Evolutionary conservation across 768 basidiomycete genomes (phyloP).

Genomic region (Suillus lakei): DNA sequence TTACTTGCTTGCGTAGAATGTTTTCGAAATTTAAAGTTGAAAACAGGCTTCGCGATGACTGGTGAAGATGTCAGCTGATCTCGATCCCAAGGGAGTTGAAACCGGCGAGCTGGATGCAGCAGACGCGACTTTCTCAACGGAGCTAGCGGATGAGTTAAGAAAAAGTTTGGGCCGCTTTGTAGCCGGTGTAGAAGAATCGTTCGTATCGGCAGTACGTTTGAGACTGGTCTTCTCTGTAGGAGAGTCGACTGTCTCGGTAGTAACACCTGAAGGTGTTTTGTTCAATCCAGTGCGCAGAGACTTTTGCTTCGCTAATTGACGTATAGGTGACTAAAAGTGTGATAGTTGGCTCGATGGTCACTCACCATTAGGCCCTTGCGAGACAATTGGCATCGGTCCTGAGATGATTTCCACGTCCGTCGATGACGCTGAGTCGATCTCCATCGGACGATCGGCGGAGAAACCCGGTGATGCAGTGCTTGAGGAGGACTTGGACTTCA

Average conservation of each 20-base stretch:
- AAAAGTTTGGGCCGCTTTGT: not conserved
- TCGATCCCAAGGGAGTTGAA: not conserved
- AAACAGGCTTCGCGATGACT: not conserved
- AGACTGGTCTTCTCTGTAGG: not conserved
- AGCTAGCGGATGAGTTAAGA: not conserved
- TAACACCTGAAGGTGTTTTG: not conserved
- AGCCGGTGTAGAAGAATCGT: not conserved
- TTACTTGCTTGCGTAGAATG: not conserved
- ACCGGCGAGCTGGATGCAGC: not conserved
- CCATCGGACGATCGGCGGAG: not conserved
- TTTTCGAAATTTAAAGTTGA: not conserved
- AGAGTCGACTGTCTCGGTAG: not conserved
- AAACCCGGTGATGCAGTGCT: not conserved
- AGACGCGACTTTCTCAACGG: not conserved
- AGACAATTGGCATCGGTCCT: not conserved
- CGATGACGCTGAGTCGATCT: slow-evolving; percentile 5
- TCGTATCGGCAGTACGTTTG: not conserved
- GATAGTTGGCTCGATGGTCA: no score
- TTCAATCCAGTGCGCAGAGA: not conserved
- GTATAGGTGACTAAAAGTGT: not conserved
- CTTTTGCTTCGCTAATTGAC: not conserved
- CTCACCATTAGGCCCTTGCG: not conserved
- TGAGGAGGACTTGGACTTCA: slow-evolving; percentile 5
- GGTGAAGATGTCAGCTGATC: not conserved
- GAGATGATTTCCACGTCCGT: slow-evolving; percentile 6